These are phyloP conservation scores for Teratosphaeria pseudoeucalypti DNA, from an alignment of 2,329 filamentous ascomycete genomes.

Conservation along the genomic window DNA sequence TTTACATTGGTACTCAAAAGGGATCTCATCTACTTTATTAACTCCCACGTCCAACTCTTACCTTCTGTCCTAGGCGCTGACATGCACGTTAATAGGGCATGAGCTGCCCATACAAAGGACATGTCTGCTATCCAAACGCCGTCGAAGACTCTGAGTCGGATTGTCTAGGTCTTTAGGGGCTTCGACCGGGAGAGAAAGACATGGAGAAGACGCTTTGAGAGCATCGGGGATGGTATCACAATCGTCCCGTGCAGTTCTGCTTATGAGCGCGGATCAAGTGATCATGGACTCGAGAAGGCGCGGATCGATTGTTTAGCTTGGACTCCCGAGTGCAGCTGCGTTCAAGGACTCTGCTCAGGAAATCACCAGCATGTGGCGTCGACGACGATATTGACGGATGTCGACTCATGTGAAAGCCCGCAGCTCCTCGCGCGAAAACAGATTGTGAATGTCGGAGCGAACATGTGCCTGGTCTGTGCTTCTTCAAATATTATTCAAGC, in stretches of 20 bases:
- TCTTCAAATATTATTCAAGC: background rate
- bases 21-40: too few species aligned
- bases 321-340: background rate
- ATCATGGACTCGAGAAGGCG: background rate
- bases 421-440: background rate
- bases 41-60: too few species aligned
- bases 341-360: background rate
- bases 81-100: too few species aligned
- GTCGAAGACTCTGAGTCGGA: too few species aligned
- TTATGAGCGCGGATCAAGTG: background rate
- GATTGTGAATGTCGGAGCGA: background rate
- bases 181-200: too few species aligned
- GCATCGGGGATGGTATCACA: too few species aligned
- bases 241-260: background rate
- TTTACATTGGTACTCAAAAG: too few species aligned
- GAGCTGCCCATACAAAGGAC: too few species aligned
- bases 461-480: background rate
- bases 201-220: too few species aligned
- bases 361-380: background rate
- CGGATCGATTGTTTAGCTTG: background rate
- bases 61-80: too few species aligned
- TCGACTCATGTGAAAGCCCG: background rate
- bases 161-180: too few species aligned
- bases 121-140: too few species aligned
- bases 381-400: background rate